These are phyloP conservation scores for Phytophthora boehmeriae DNA, from an alignment of 352 stramenopile genomes.

Conservation along the genomic window DNA sequence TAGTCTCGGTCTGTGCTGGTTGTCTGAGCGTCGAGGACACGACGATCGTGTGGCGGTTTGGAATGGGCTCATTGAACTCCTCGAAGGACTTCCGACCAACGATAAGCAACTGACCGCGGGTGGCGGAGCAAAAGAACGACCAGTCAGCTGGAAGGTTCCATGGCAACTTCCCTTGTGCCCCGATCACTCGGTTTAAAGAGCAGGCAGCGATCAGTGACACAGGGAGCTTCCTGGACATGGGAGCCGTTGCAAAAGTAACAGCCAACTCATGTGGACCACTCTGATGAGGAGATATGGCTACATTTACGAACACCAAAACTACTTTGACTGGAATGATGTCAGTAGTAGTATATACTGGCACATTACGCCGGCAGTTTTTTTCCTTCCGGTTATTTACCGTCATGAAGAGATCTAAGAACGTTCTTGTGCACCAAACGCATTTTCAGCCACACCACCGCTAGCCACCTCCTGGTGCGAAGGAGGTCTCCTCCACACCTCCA, in stretches of 20 bases:
- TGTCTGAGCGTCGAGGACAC: slow-evolving; percentile 33
- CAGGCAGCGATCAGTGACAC: slow-evolving; percentile 75
- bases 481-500: too few relatives aligned
- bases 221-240: slow-evolving; percentile 24
- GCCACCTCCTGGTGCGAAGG: too few relatives aligned
- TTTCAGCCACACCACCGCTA: too few relatives aligned
- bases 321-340: too few relatives aligned
- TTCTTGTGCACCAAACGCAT: too few relatives aligned
- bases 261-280: slow-evolving; percentile 20
- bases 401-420: too few relatives aligned
- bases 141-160: slow-evolving; percentile 73
- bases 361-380: too few relatives aligned
- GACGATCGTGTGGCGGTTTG: slow-evolving; percentile 66
- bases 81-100: slow-evolving; percentile 66
- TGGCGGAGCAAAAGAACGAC: slow-evolving; percentile 69
- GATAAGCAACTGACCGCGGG: slow-evolving; percentile 59
- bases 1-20: slow-evolving; percentile 1
- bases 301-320: too few relatives aligned
- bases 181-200: slow-evolving; percentile 74
- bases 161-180: slow-evolving; percentile 50
- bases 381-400: too few relatives aligned
- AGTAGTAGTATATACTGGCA: too few relatives aligned
- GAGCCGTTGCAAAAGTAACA: background rate
- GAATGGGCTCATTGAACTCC: slow-evolving; percentile 51
- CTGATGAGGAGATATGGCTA: background rate